A percentile compares a stretch with the other conserved stretches of the same genome.
Evolutionary conservation across 192 early-diverging fungal species (phyloP).

Genomic region (Dissophora globulifera): DNA sequence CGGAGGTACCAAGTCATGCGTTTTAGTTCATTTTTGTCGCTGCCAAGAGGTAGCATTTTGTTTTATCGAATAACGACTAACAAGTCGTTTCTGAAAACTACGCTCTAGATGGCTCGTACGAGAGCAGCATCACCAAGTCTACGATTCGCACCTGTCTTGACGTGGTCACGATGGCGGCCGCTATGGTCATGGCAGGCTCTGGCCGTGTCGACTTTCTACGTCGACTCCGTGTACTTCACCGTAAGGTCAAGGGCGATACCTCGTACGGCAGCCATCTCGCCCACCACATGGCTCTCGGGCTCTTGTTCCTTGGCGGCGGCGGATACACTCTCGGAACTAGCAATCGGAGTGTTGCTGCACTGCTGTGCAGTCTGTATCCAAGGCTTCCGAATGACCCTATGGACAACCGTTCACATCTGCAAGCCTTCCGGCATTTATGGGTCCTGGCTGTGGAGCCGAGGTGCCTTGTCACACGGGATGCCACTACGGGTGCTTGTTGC

Average conservation of each 20-base stretch:
- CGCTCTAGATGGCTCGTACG: conserved; percentile 59
- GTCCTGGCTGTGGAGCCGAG: conserved; percentile 75
- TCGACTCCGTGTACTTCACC: conserved; percentile 66
- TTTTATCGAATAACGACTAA: no score
- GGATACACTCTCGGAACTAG: conserved; percentile 72
- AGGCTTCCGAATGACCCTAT: conserved; percentile 62
- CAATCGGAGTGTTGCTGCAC: conserved; percentile 70
- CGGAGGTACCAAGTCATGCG: no score
- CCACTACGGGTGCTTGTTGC: conserved; percentile 61
- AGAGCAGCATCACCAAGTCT: conserved; percentile 71
- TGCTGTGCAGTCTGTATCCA: conserved; percentile 78
- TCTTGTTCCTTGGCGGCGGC: conserved; percentile 81
- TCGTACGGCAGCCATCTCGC: conserved; percentile 80
- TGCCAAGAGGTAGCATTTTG: no score
- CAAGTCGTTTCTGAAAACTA: no score
- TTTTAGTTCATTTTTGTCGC: not conserved
- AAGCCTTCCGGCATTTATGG: conserved; percentile 86
- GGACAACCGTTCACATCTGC: conserved; percentile 77
- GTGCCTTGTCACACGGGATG: conserved; percentile 77
- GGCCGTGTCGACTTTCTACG: conserved; percentile 74
- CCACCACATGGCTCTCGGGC: conserved; percentile 77
- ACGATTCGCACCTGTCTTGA: conserved; percentile 75
- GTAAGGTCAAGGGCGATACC: conserved; percentile 57
- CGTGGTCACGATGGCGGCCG: conserved; percentile 66
- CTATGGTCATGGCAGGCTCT: conserved; percentile 85